phyloP scores from a whole-genome alignment of 441 rosid species.

The Francoa sonchifolia region DNA sequence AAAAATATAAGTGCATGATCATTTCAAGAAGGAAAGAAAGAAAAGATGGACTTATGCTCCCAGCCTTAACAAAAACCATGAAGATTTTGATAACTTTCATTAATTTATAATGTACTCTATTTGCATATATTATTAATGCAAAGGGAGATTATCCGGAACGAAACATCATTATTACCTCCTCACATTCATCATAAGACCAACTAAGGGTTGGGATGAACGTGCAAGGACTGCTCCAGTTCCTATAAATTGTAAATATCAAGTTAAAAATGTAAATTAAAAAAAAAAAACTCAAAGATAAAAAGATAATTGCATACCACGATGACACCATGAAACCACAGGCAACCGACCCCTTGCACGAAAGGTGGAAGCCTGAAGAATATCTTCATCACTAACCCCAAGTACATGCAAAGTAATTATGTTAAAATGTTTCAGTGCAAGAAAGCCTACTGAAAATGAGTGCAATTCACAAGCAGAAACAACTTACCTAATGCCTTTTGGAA shows the following conservation, averaged over 20 bases:
- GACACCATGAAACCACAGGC: conserved; percentile 93
- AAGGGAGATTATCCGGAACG: background rate
- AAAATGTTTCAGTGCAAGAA: conserved; percentile 9
- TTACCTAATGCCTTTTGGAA: conserved; percentile 80
- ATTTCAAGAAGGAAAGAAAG: conserved; percentile 2
- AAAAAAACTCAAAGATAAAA: conserved; percentile 1
- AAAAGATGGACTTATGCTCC: background rate
- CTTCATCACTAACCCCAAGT: conserved; percentile 58
- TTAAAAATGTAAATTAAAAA: background rate
- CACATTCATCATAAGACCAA: conserved; percentile 97
- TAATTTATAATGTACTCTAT: too few relatives aligned
- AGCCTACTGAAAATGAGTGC: conserved; percentile 2
- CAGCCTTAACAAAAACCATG: too few relatives aligned
- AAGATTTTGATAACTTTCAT: too few relatives aligned
- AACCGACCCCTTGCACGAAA: conserved; percentile 86
- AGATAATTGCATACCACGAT: conserved; percentile 52
- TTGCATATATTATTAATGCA: too few relatives aligned
- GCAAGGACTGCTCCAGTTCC: conserved; percentile 94
- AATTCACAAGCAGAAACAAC: conserved; percentile 7
- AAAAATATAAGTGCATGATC: conserved; percentile 10
- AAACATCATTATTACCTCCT: conserved; percentile 54
- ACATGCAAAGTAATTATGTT: conserved; percentile 17
- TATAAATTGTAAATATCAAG: conserved; percentile 13
- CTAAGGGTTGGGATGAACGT: conserved; percentile 95
- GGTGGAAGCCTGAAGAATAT: conserved; percentile 72